Evolutionary conservation across 2,329 filamentous ascomycete species (phyloP), one percentile per base, ranked within the genome.

Genomic region (Trichoderma sp.): DNA sequence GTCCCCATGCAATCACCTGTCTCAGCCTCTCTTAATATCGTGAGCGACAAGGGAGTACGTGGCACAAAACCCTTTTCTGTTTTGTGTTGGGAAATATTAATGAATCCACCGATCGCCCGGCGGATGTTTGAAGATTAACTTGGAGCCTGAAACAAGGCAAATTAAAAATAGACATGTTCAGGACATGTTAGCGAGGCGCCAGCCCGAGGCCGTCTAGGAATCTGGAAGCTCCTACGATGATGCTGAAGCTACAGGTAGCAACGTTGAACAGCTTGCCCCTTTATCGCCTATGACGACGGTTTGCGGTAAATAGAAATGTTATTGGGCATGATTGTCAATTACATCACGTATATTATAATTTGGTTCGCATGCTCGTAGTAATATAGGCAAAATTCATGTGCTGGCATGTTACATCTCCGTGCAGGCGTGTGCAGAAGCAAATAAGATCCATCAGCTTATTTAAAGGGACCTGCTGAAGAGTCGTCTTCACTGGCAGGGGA

Each of bases 91-190:
- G 58, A 61, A 69, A 69, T 32, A 60, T 51, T 34, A 69, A 43
- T 32, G 57, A 69, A 34, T 34, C 66, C 66, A 69, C 66, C 66
- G 66, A 69, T 69, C 66, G 66, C 66, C 66, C 36, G 53, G 57
- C 53, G 47, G 18, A 53, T 53, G 66, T 69, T 53, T 69, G 56
- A 69, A 69, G 66, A 61, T 69, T 51, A 36, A 69, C 57, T 43
- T 36, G 57, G 57, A 69, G 66, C 66, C 56, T 61, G 66, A 69
- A 69, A 69, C 66, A 53, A 47, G 57, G 43, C 24, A 64, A 24
- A 57, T 63, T 64, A 70, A 70, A 70, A 64, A 70, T 70, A 70
- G 36, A 70, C 39, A 61, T 58, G 56, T 61, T 60, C 62, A 67
- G 63, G 70, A 53, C 70, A 53, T 69, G 39, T 60, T 68, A 30